Percentiles rank a stretch among this genome's conserved stretches.
phyloP scores from a whole-genome alignment of 2,329 filamentous ascomycete genomes.

The Beauveria caledonica region DNA sequence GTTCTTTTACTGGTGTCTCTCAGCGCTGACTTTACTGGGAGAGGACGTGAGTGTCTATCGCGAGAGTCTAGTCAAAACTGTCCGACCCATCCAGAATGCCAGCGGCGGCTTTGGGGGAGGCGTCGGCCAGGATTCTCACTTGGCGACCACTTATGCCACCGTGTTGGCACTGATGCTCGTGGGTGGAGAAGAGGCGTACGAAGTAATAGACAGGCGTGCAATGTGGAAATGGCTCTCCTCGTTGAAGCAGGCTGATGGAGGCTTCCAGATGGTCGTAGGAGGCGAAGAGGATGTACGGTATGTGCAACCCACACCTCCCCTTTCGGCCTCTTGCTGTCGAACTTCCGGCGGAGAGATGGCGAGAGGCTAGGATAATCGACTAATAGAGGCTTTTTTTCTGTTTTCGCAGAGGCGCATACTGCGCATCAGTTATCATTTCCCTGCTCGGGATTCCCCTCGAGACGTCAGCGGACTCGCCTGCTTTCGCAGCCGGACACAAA shows the following conservation, averaged over 20 bases:
- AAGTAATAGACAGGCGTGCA: conserved; percentile 67
- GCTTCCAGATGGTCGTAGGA: conserved; percentile 78
- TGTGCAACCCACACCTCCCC: conserved; percentile 19
- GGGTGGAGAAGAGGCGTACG: conserved; percentile 64
- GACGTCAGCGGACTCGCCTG: conserved; percentile 65
- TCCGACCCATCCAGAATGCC: conserved; percentile 72
- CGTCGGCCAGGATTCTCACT: conserved; percentile 82
- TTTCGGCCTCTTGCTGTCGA: background rate
- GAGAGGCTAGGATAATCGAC: background rate
- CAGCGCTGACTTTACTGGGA: conserved; percentile 66
- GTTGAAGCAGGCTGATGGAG: conserved; percentile 79
- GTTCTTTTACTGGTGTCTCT: conserved; percentile 89
- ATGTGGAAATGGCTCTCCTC: conserved; percentile 89
- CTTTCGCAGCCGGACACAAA: conserved; percentile 51
- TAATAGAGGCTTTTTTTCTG: conserved; percentile 14
- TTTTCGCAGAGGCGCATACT: conserved; percentile 70
- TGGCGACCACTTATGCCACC: conserved; percentile 81
- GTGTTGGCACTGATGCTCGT: conserved; percentile 72
- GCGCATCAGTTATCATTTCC: conserved; percentile 75
- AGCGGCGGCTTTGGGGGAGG: conserved; percentile 87
- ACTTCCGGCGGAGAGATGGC: background rate
- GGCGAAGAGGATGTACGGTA: conserved; percentile 91
- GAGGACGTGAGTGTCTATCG: conserved; percentile 63
- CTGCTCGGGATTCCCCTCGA: conserved; percentile 76
- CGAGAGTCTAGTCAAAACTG: conserved; percentile 63